phyloP scores from a whole-genome alignment of 2,329 filamentous ascomycete genomes.

The Diplodia intermedia region DNA sequence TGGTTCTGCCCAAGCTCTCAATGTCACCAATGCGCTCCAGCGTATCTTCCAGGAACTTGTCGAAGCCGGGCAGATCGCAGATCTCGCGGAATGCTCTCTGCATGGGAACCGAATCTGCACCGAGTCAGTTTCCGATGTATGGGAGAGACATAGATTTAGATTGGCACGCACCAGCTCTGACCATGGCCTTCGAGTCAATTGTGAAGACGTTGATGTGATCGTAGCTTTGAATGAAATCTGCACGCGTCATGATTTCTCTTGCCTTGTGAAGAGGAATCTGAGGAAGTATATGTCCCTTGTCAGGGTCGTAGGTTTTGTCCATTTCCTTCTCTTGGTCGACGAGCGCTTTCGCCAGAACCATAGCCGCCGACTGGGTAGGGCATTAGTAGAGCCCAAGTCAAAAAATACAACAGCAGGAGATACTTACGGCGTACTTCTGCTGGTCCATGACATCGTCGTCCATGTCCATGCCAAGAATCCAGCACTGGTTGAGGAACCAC shows the following conservation, averaged over 20 bases:
- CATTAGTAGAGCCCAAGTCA: neutral
- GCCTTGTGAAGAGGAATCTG: constrained; percentile 61
- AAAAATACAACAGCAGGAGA: neutral
- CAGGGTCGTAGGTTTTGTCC: constrained; percentile 67
- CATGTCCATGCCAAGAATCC: constrained; percentile 77
- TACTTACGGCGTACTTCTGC: constrained; percentile 87
- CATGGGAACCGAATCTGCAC: constrained; percentile 86
- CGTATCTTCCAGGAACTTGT: constrained; percentile 80
- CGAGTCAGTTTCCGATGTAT: neutral
- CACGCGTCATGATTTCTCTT: constrained; percentile 86
- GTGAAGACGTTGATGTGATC: constrained; percentile 96
- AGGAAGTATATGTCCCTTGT: constrained; percentile 76
- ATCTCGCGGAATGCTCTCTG: constrained; percentile 89
- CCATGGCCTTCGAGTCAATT: constrained; percentile 84
- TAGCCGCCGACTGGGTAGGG: constrained; percentile 74
- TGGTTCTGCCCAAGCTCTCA: constrained; percentile 90
- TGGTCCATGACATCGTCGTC: constrained; percentile 99
- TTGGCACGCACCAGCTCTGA: constrained; percentile 65
- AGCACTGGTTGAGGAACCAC: constrained; percentile 80
- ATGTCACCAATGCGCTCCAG: constrained; percentile 88
- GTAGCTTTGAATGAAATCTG: constrained; percentile 91
- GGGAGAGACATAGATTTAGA: neutral
- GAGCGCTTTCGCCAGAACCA: constrained; percentile 89
- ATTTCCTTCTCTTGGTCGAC: constrained; percentile 80
- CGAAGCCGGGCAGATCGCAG: constrained; percentile 77